Conservation (phyloP, 192 early-diverging fungal species). For the Backusella tarrabulga region DNA sequence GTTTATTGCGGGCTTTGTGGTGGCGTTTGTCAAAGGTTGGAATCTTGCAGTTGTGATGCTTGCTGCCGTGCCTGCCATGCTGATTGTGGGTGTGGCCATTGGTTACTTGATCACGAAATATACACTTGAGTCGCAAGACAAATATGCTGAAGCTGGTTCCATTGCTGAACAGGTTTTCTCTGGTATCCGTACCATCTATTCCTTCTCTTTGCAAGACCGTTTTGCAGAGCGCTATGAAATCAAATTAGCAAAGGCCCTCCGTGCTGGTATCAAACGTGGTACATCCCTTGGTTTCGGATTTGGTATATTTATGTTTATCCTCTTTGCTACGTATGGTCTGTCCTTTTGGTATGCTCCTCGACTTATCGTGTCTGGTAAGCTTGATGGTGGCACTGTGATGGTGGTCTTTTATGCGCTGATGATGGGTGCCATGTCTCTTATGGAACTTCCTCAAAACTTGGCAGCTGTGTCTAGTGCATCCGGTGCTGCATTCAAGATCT, state of each 20-base stretch:
- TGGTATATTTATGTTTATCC: conserved; percentile 68
- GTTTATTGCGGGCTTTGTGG: conserved; percentile 70
- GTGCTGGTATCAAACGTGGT: conserved; percentile 60
- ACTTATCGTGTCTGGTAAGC: conserved; percentile 43
- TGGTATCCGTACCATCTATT: conserved; percentile 79
- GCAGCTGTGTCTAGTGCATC: conserved; percentile 65
- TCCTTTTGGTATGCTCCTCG: conserved; percentile 81
- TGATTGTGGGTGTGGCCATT: conserved; percentile 21
- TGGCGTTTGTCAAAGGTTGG: conserved; percentile 51
- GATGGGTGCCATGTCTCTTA: conserved; percentile 70
- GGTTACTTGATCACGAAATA: conserved; percentile 41
- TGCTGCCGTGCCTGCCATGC: conserved; percentile 71
- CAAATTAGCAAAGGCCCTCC: conserved; percentile 59
- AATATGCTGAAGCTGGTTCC: conserved; percentile 79
- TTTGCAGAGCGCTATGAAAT: conserved; percentile 59
- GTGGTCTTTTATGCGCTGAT: conserved; percentile 86
- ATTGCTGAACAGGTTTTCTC: conserved; percentile 83
- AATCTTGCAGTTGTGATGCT: conserved; percentile 76
- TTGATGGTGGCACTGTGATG: conserved; percentile 57
- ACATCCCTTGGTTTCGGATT: conserved; percentile 56
- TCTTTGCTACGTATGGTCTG: conserved; percentile 73
- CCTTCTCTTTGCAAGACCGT: conserved; percentile 77
- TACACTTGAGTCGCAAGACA: conserved; percentile 44
- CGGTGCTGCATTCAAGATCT: conserved; percentile 81
- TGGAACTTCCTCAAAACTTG: conserved; percentile 67